Evolutionary conservation across 306 rosid genomes (phyloP), one percentile per base, ranked within the genome.

Genomic region (Pyrus pyrifolia): DNA sequence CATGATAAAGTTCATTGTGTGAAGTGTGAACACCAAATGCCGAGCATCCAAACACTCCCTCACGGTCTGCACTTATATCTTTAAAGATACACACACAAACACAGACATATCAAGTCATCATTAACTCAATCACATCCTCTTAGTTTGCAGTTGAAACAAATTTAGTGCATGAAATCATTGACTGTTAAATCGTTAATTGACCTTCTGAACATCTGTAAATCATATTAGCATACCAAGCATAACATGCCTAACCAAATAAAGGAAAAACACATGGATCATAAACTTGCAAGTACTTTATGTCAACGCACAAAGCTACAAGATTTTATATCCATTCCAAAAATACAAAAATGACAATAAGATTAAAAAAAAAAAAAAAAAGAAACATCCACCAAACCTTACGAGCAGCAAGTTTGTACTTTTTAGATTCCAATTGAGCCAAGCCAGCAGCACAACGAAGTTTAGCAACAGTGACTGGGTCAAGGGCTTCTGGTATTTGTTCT

Each of bases 381-480:
- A 62, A 45, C 15, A 4, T 38, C 10, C 61, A 79, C 74, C 91
- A 76, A 67, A 96, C 99, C 99, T 96, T 96, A 71, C 98, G 94
- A 66, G 99, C 99, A 81, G 98, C 99, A 75, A 88, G 93, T 93
- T 96, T 96, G 88, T 96, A 96, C 79, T 96, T 96, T 83, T 87
- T 96, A 74, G 96, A 87, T 84, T 96, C 99, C 80, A 96, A 86
- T 82, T 89, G 85, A 73, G 97, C 99, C 93, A 96, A 87, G 70
- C 98, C 98, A 31, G 94, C 91, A 46, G 99, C 99, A 87, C 98
- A 91, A 12, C 89, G 91, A 67, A 96, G 90, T 86, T 87, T 91
- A 51, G 97, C 86, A 46, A 74, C 17, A 72, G 83, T 81, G 81
- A 89, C 33, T 23, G 83, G 31, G 25, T 91, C 99, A 75, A 85